Base-by-base conservation (phyloP, 495 filamentous ascomycete genomes). In the Astrothelium macrocarpum region DNA sequence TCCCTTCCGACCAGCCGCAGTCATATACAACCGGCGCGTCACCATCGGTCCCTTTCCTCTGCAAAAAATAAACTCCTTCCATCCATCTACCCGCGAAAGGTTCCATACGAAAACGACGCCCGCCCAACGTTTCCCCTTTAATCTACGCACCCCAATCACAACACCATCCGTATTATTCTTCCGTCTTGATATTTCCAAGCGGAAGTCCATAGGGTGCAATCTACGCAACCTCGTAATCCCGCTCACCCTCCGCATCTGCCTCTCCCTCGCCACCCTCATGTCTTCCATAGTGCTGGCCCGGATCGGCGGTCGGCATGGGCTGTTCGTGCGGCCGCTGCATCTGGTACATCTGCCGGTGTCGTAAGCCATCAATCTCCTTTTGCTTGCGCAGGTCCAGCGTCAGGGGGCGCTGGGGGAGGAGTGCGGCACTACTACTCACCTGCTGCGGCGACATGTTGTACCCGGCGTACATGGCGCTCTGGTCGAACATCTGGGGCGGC, bases 381-480 rank as follows among this genome's bases (percentile, higher is more conserved):
- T 56, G 49, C 25, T 29, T 26, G 25, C 49, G 49, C 49, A 26
- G 25, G 20, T 29, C 4, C 12, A 56, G 49, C 49, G 49, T 56
- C 25, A 56, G 3, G 2, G 25, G 23, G 23, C 12, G n/a, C 49
- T 46, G 67, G 59, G 32, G 62, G 61, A 26, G 53, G 32, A 62
- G 56, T 20, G 23, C 25, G 60, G 62, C 65, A 64, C 61, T 64
- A 59, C 59, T 45, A 77, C 82, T 66, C 81, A 93, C 90, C 82
- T 92, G 90, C 76, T 95, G 91, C 65, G 87, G 82, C 66, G 88
- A 88, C 80, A 96, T 87, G 65, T 84, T 79, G 39, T 87, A 82
- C 74, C 90, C 94, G 34, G 82, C 82, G 77, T 97, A 97, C 81
- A 97, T 95, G 49, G 20, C 49, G 60, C 80, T 81, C 66, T 86